Conservation (phyloP, 129 eudicot species). For the Lonicera japonica region DNA sequence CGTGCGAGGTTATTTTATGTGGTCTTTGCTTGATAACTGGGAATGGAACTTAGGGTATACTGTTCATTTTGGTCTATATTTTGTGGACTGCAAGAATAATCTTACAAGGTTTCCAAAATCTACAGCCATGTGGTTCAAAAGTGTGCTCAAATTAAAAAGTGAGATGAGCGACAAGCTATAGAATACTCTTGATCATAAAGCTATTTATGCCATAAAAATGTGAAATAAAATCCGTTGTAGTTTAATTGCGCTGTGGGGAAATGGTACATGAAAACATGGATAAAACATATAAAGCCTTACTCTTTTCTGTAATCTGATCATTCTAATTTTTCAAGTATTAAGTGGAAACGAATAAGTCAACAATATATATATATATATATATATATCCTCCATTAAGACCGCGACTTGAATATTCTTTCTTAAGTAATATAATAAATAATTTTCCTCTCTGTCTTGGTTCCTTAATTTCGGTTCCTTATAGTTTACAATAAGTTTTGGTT, state of each 20-base stretch:
- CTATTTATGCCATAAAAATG: background rate
- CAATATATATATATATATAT: too few relatives aligned
- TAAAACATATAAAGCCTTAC: background rate
- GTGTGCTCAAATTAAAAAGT: slow-evolving; percentile 29
- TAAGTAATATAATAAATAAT: too few relatives aligned
- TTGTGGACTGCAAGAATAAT: slow-evolving; percentile 86
- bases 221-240: background rate
- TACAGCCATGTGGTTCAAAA: slow-evolving; percentile 76
- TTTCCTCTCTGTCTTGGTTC: too few relatives aligned
- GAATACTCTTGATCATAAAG: background rate
- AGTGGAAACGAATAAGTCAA: background rate
- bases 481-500: too few relatives aligned
- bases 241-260: background rate
- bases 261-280: background rate
- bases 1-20: slow-evolving; percentile 77
- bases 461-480: too few relatives aligned
- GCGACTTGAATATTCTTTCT: too few relatives aligned
- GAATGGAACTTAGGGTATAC: slow-evolving; percentile 92
- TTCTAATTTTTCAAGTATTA: background rate
- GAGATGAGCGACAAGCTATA: slow-evolving; percentile 8
- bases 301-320: background rate
- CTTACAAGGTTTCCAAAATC: slow-evolving; percentile 86
- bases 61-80: slow-evolving; percentile 75
- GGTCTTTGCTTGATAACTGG: slow-evolving; percentile 98
- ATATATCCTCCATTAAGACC: too few relatives aligned